Percentiles rank a stretch among this genome's conserved stretches.
Evolutionary conservation across 2,329 filamentous ascomycete genomes (phyloP).

Genomic region (Aspergillus sp.): DNA sequence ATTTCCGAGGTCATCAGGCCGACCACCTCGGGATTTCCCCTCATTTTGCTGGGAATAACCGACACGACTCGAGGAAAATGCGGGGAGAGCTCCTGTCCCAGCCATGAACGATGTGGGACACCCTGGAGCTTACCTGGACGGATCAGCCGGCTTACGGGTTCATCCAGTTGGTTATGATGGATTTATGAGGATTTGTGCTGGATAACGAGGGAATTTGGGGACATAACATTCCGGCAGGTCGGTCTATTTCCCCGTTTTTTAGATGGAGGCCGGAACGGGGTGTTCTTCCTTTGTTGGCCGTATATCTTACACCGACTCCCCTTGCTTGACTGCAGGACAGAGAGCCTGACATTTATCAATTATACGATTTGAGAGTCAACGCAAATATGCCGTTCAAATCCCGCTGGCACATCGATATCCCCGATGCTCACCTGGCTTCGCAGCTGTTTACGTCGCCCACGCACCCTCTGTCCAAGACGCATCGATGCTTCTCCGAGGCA

Average conservation of each 20-base stretch:
- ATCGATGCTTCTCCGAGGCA: constrained; percentile 57
- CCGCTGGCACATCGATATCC: constrained; percentile 44
- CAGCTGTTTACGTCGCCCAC: constrained; percentile 50
- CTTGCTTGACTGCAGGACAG: no score
- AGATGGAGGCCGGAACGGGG: background rate
- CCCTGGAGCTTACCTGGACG: no score
- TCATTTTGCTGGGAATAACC: no score
- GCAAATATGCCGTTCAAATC: constrained; percentile 51
- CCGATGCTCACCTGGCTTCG: constrained; percentile 34
- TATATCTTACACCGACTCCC: background rate
- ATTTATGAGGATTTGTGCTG: background rate
- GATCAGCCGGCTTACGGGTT: no score
- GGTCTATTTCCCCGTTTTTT: background rate
- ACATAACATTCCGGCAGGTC: background rate
- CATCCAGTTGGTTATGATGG: background rate
- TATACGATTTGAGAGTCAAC: background rate
- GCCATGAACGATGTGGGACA: background rate
- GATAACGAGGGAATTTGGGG: background rate
- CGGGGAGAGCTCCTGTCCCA: background rate
- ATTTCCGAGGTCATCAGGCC: no score
- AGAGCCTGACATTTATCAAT: background rate
- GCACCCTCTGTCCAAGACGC: constrained; percentile 40
- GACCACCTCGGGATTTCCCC: no score
- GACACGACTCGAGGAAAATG: background rate
- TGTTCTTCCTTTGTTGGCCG: background rate